Percentiles rank a stretch among this genome's conserved stretches.
Evolutionary conservation across 768 basidiomycete genomes (phyloP).

Genomic region (Boletus rufocinnamomeus): DNA sequence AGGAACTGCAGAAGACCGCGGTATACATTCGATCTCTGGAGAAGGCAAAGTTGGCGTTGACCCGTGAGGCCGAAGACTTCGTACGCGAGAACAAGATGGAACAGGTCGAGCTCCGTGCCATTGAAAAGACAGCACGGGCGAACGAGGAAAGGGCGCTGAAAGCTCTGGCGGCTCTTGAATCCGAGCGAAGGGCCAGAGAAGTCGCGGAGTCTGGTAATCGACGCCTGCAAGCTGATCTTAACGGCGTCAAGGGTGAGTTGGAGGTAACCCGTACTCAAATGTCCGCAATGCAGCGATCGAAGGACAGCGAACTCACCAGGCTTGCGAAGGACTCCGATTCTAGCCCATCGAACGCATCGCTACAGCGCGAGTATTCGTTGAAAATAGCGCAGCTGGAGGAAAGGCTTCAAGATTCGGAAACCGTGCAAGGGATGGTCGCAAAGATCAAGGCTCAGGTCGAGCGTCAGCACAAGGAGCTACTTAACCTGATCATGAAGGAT

Average conservation of each 20-base stretch:
- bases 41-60: slow-evolving; percentile 71
- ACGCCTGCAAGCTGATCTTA: slow-evolving; percentile 62
- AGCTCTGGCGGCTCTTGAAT: slow-evolving; percentile 61
- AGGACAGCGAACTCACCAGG: slow-evolving; percentile 63
- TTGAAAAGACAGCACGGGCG: slow-evolving; percentile 64
- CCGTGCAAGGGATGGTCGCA: slow-evolving; percentile 48
- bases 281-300: slow-evolving; percentile 55
- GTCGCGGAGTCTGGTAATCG: slow-evolving; percentile 61
- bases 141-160: slow-evolving; percentile 63
- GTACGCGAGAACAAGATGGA: slow-evolving; percentile 72
- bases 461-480: slow-evolving; percentile 71
- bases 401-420: slow-evolving; percentile 58
- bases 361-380: slow-evolving; percentile 64
- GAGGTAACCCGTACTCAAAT: slow-evolving; percentile 58
- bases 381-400: slow-evolving; percentile 63
- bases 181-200: slow-evolving; percentile 66
- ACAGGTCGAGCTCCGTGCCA: slow-evolving; percentile 60
- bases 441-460: slow-evolving; percentile 64
- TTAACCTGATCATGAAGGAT: slow-evolving; percentile 59
- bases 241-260: slow-evolving; percentile 54
- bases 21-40: slow-evolving; percentile 85
- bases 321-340: slow-evolving; percentile 62
- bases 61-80: slow-evolving; percentile 82
- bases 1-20: slow-evolving; percentile 72
- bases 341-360: slow-evolving; percentile 54